These are phyloP conservation scores for Epichloe hybrida DNA, from an alignment of 2,329 filamentous ascomycete species.

Conservation along the genomic window DNA sequence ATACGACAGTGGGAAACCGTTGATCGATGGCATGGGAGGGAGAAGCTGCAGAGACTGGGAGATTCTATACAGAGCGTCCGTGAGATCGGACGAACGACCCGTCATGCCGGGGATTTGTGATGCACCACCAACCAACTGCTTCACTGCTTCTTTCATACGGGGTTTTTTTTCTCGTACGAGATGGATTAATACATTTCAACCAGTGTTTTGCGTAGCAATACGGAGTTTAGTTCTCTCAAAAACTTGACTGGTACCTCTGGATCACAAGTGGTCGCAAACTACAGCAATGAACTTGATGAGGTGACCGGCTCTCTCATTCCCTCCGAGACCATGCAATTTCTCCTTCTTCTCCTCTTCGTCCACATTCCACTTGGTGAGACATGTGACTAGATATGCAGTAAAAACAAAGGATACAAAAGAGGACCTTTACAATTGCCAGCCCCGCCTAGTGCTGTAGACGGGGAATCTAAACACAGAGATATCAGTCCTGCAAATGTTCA, in stretches of 20 bases:
- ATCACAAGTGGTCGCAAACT: not conserved
- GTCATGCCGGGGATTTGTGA: not conserved
- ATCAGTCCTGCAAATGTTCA: not conserved
- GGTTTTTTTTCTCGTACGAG: not conserved
- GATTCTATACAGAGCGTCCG: not conserved
- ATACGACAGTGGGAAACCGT: not conserved
- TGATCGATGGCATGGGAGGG: constrained; percentile 3
- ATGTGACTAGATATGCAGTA: not conserved
- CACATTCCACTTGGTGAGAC: not conserved
- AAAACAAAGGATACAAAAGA: not conserved
- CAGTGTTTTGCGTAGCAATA: no score
- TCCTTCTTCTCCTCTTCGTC: constrained; percentile 6
- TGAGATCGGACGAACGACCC: not conserved
- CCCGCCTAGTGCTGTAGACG: not conserved
- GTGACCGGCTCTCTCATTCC: constrained; percentile 25
- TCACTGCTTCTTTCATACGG: not conserved
- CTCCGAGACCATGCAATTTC: constrained; percentile 16
- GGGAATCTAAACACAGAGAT: not conserved
- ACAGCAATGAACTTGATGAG: constrained; percentile 13
- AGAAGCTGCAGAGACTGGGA: constrained; percentile 5
- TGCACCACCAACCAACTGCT: no score
- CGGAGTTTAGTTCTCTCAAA: no score
- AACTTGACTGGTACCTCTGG: no score
- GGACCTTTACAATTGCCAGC: not conserved
- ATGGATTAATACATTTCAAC: not conserved